phyloP scores from a whole-genome alignment of 2,329 filamentous ascomycete genomes.

The Neocucurbitaria cava region DNA sequence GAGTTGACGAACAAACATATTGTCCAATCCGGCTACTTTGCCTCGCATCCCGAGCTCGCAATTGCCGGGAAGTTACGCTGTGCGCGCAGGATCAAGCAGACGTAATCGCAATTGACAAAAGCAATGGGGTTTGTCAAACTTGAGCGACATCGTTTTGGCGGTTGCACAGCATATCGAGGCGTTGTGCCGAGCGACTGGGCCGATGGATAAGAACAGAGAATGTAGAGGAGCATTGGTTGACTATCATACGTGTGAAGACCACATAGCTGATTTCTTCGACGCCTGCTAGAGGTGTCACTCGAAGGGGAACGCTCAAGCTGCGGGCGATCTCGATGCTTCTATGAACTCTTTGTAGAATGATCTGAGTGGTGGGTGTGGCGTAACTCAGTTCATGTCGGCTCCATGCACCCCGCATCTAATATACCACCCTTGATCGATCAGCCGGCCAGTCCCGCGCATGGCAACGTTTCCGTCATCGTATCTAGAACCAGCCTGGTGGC shows the following conservation, averaged over 20 bases:
- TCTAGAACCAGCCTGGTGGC: slow-evolving; percentile 12
- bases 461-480: slow-evolving; percentile 19
- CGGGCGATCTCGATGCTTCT: no score
- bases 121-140: neutral
- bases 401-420: slow-evolving; percentile 33
- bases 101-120: neutral
- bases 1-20: neutral
- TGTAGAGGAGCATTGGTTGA: neutral
- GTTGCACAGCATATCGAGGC: neutral
- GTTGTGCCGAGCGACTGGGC: neutral
- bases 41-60: neutral
- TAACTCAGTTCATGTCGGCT: neutral
- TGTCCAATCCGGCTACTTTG: neutral
- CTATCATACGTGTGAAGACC: neutral
- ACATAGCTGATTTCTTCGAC: neutral
- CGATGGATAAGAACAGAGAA: neutral
- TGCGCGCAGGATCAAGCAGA: neutral
- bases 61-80: neutral
- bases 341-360: neutral
- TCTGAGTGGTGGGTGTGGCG: neutral
- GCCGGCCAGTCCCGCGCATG: slow-evolving; percentile 25
- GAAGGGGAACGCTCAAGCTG: neutral
- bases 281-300: neutral
- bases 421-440: slow-evolving; percentile 27
- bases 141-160: neutral